Evolutionary conservation across 2,329 filamentous ascomycete genomes (phyloP), one percentile per base, ranked within the genome.

Genomic region (Zymoseptoria ardabiliae): DNA sequence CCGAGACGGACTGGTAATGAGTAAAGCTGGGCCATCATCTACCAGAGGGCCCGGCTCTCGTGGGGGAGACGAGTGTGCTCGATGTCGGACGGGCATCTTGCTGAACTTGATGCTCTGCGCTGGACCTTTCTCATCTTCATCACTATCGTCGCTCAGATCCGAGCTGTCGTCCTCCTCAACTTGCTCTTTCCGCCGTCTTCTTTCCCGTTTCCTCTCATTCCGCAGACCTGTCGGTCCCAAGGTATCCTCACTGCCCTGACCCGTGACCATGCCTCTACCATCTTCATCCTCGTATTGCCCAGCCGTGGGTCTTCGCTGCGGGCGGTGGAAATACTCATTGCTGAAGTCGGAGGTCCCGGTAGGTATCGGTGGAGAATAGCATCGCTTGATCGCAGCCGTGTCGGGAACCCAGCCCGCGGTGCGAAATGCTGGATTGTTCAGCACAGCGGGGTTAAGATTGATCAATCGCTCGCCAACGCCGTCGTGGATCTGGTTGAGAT

Each of bases 41-140:
- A 51, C 30, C 41, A 48, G 53, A 53, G 23, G 59, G 60, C 8
- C 55, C 61, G 22, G 59, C 55, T 45, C 61, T 63, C 13, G 60
- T 56, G 49, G 60, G 3, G 93, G 93, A 53, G 93, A 97, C 0
- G 92, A 97, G 10, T 90, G 93, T 23, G 92, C 90, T 58, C 93
- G 86, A 65, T 85, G 86, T 28, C 92, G 85, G 50, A 96, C 82
- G 1, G 94, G 93, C 90, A 97, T 93, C 76, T 97, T 97, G 54
- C 89, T 86, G 74, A 99, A 99, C 71, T 93, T 92, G 72, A 97
- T 96, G 73, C 95, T 90, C 71, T 95, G 90, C 2, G 88, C 88
- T 51, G 89, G 88, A 57, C 88, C 85, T 55, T 75, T 73, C 58
- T 61, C 1, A 56, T 91, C 88, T 22, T 92, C 88, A 55, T 94